These are phyloP conservation scores for Arthrobotrys sinensis DNA, from an alignment of 2,329 filamentous ascomycete genomes.

Conservation along the genomic window DNA sequence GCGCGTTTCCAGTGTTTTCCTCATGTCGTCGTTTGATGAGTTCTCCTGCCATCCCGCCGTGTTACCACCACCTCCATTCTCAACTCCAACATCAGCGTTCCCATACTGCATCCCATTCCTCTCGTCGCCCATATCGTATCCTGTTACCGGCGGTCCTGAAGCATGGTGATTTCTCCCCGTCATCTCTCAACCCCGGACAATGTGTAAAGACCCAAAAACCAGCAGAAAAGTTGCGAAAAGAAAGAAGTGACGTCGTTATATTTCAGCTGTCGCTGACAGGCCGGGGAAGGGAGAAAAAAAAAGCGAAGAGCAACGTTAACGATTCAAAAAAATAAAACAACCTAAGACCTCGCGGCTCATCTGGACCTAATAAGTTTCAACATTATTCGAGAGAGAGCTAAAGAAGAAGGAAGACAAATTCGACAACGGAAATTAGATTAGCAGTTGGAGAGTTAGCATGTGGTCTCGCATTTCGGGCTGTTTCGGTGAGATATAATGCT, in stretches of 20 bases:
- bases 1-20: slow-evolving; percentile 38
- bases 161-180: slow-evolving; percentile 48
- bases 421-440: slow-evolving; percentile 59
- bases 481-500: slow-evolving; percentile 61
- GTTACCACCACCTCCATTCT: slow-evolving; percentile 36
- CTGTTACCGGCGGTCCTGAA: slow-evolving; percentile 50
- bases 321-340: slow-evolving; percentile 17
- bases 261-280: slow-evolving; percentile 15
- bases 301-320: slow-evolving; percentile 3
- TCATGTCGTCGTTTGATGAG: slow-evolving; percentile 58
- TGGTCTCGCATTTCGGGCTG: slow-evolving; percentile 61
- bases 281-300: slow-evolving; percentile 16
- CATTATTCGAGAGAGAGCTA: slow-evolving; percentile 36
- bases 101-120: slow-evolving; percentile 45
- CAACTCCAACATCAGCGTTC: slow-evolving; percentile 44
- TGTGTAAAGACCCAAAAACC: neutral
- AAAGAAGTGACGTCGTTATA: slow-evolving; percentile 17
- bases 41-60: slow-evolving; percentile 33
- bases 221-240: slow-evolving; percentile 13
- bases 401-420: slow-evolving; percentile 35
- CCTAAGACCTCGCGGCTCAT: slow-evolving; percentile 38
- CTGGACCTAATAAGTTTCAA: slow-evolving; percentile 45
- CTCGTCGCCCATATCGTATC: slow-evolving; percentile 34
- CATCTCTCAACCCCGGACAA: slow-evolving; percentile 47
- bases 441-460: slow-evolving; percentile 35